phyloP scores from a whole-genome alignment of 2,329 filamentous ascomycete genomes.

The Penicillium sp. region DNA sequence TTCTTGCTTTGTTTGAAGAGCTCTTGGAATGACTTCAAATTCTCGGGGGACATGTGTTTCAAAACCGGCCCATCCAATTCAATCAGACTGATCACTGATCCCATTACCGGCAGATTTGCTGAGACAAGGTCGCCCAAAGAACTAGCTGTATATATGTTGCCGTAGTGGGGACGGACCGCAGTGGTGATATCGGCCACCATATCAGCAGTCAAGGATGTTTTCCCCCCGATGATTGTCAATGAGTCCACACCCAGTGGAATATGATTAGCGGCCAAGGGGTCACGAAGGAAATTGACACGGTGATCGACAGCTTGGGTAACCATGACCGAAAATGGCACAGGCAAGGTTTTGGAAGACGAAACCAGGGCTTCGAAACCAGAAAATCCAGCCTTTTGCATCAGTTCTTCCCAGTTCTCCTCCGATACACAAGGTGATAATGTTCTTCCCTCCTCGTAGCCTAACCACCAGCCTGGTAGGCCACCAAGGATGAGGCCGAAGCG shows the following conservation, averaged over 20 bases:
- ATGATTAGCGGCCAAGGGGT: constrained; percentile 23
- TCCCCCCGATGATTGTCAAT: constrained; percentile 22
- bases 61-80: constrained; percentile 33
- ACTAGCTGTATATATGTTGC: constrained; percentile 1
- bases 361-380: constrained; percentile 28
- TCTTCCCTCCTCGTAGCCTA: constrained; percentile 28
- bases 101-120: constrained; percentile 20
- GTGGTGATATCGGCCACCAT: constrained; percentile 11
- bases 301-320: constrained; percentile 38
- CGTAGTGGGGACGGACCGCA: constrained; percentile 12
- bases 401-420: constrained; percentile 33
- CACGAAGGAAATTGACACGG: constrained; percentile 26
- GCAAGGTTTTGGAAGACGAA: background rate
- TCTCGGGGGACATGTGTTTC: constrained; percentile 20
- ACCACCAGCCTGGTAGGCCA: constrained; percentile 40
- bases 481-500: constrained; percentile 32
- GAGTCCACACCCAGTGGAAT: constrained; percentile 8
- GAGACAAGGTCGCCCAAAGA: constrained; percentile 14
- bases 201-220: constrained; percentile 5
- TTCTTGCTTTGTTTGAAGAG: constrained; percentile 21
- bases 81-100: constrained; percentile 20
- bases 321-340: constrained; percentile 28
- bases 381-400: constrained; percentile 35
- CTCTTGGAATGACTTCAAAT: constrained; percentile 27
- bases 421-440: constrained; percentile 28